Conservation (phyloP, 106 monocot genomes). For the Narthecium ossifragum region DNA sequence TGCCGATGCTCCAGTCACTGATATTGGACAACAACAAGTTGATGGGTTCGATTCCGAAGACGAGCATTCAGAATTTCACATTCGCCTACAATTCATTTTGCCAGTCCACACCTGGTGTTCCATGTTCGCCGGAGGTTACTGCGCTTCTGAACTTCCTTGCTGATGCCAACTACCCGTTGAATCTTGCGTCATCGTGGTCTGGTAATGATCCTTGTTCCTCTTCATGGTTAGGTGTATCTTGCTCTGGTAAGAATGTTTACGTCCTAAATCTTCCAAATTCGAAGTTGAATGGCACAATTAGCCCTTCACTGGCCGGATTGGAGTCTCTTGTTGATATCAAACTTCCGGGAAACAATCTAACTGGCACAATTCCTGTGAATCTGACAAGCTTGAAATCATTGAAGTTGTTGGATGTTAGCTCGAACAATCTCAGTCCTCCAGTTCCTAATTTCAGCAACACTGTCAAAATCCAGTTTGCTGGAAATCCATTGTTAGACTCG, state of each 20-base stretch:
- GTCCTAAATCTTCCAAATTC: conserved; percentile 30
- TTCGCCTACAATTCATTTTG: conserved; percentile 35
- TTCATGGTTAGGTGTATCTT: conserved; percentile 48
- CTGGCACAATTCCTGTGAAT: conserved; percentile 49
- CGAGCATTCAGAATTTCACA: conserved; percentile 22
- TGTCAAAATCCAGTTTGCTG: conserved; percentile 31
- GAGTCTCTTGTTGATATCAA: conserved; percentile 30
- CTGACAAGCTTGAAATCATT: conserved; percentile 40
- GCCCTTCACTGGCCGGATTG: conserved; percentile 45
- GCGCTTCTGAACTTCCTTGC: conserved; percentile 59
- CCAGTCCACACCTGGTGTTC: conserved; percentile 28
- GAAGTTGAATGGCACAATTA: conserved; percentile 55
- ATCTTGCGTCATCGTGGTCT: conserved; percentile 41
- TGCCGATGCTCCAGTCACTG: conserved; percentile 28
- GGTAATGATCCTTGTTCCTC: conserved; percentile 60
- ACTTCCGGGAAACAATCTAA: conserved; percentile 56
- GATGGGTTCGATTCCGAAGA: conserved; percentile 40
- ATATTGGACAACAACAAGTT: conserved; percentile 47
- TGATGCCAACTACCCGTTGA: conserved; percentile 42
- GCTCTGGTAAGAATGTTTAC: conserved; percentile 33
- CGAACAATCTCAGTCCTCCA: conserved; percentile 63
- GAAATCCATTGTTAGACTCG: conserved; percentile 40
- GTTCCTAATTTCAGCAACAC: conserved; percentile 41
- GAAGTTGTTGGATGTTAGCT: conserved; percentile 42
- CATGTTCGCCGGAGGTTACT: conserved; percentile 45